Base-by-base conservation (phyloP, 768 basidiomycete species). In the Russula earlei region DNA sequence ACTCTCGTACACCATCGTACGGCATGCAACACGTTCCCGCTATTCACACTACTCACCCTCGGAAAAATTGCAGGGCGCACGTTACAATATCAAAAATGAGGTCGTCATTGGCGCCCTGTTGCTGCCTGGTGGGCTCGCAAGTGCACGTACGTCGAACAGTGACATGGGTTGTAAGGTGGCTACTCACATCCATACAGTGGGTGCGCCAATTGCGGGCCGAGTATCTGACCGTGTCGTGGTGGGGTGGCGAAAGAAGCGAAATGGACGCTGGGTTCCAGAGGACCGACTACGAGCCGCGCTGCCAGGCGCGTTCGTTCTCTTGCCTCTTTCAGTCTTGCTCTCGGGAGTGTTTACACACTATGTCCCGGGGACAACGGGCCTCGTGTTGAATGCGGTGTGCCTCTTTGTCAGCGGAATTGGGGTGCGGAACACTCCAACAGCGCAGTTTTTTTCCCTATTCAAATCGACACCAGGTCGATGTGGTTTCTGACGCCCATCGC, bases 361-460 rank as follows among this genome's bases (percentile, higher is more conserved):
- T 63, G 69, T 85, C 5, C 68, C 68, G 7, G 80, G 81, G 1
- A 70, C 57, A 0, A 41, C 71, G 1, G 84, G 85, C 3, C 67
- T 87, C 24, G 66, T 68, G 1, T 62, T 81, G 11, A 78, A 75
- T 59, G 67, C 85, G 5, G 20, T 77, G 0, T 83, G 77, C 56
- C 63, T 88, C 8, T 86, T 85, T 62, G 52, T 78, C 38, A 85
- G 84, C 54, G 81, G 84, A 17, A 31, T 84, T 19, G 84, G 85
- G 24, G 85, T 86, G 63, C 50, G 75, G 38, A 41, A 29, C 12
- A 20, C 24, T 45, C 7, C 2, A 43, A 24, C 8, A 15, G 11
- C 1, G 11, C 17, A 34, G 17, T 1, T 38, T 19, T 29, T 38
- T 25, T 27, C 9, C 19, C 3, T 22, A n/a, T 37, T 48, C 40